These are phyloP conservation scores for Pseudogymnoascus sp. DNA, from an alignment of 2,329 filamentous ascomycete genomes.

Conservation along the genomic window DNA sequence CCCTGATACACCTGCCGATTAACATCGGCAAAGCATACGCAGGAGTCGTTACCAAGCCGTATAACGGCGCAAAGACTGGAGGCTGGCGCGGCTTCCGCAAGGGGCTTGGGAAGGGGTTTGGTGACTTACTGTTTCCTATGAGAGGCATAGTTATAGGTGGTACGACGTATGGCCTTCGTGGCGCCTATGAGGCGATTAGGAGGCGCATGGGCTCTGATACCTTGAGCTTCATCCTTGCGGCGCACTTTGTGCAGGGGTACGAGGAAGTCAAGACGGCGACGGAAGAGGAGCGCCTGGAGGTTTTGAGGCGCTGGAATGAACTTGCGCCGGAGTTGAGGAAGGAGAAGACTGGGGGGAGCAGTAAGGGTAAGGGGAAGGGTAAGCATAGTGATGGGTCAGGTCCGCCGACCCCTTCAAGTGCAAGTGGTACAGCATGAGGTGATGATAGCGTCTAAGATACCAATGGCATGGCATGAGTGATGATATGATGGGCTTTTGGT, in stretches of 20 bases:
- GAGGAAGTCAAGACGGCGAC: constrained; percentile 20
- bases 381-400: background rate
- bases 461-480: background rate
- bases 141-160: constrained; percentile 14
- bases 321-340: constrained; percentile 16
- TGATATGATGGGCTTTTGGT: background rate
- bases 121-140: constrained; percentile 12
- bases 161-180: constrained; percentile 19
- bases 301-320: constrained; percentile 21
- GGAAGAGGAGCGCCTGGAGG: constrained; percentile 20
- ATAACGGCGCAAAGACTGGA: constrained; percentile 13
- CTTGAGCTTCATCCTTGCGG: constrained; percentile 24
- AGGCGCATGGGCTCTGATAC: constrained; percentile 20
- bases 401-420: background rate
- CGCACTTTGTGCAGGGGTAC: constrained; percentile 22
- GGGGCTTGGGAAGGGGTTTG: constrained; percentile 14
- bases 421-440: background rate
- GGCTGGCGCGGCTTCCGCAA: constrained; percentile 15
- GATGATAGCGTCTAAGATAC: background rate
- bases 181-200: constrained; percentile 20
- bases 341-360: constrained; percentile 10
- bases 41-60: constrained; percentile 14
- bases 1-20: constrained; percentile 14
- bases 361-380: constrained; percentile 10
- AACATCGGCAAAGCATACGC: constrained; percentile 15